These are phyloP conservation scores for Pseudohyphozyma bogoriensis DNA, from an alignment of 768 basidiomycete species.

Conservation along the genomic window DNA sequence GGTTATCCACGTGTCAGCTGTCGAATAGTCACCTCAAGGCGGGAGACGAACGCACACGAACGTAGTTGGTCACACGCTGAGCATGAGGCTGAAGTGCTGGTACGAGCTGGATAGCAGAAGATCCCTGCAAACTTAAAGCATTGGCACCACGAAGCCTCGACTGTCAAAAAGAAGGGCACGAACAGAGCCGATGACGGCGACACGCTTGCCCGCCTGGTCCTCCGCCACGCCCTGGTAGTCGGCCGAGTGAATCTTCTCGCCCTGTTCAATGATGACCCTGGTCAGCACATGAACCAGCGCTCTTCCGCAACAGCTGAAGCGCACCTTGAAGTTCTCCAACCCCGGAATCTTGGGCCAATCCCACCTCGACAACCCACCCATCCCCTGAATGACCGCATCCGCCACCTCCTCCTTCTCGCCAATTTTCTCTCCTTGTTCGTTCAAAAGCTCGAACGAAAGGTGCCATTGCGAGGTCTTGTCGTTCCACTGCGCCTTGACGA, in stretches of 20 bases:
- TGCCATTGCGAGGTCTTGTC: slow-evolving; percentile 51
- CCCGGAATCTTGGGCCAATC: slow-evolving; percentile 59
- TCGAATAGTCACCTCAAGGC: neutral
- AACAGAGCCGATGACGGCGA: slow-evolving; percentile 34
- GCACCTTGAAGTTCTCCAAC: slow-evolving; percentile 45
- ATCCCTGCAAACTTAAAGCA: slow-evolving; percentile 1
- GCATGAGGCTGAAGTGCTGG: slow-evolving; percentile 17
- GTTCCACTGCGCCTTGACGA: slow-evolving; percentile 46
- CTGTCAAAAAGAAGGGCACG: neutral
- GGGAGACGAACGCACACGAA: slow-evolving; percentile 1
- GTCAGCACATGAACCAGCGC: neutral
- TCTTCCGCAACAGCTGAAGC: neutral
- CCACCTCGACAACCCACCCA: slow-evolving; percentile 49
- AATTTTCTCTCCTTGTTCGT: slow-evolving; percentile 37
- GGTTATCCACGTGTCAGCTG: neutral
- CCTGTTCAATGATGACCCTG: slow-evolving; percentile 30
- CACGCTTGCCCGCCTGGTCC: slow-evolving; percentile 30
- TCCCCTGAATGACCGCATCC: slow-evolving; percentile 52
- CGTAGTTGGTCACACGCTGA: slow-evolving; percentile 20
- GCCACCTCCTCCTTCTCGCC: slow-evolving; percentile 45
- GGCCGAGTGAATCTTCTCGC: slow-evolving; percentile 55
- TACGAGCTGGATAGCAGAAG: slow-evolving; percentile 27
- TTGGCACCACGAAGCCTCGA: neutral
- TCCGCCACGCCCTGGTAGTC: slow-evolving; percentile 44
- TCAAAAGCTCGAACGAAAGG: slow-evolving; percentile 37